A percentile compares a stretch with the other conserved stretches of the same genome.
phyloP scores from a whole-genome alignment of 1,139 yeast genomes.

The Protomyces lactucae-debilis region DNA sequence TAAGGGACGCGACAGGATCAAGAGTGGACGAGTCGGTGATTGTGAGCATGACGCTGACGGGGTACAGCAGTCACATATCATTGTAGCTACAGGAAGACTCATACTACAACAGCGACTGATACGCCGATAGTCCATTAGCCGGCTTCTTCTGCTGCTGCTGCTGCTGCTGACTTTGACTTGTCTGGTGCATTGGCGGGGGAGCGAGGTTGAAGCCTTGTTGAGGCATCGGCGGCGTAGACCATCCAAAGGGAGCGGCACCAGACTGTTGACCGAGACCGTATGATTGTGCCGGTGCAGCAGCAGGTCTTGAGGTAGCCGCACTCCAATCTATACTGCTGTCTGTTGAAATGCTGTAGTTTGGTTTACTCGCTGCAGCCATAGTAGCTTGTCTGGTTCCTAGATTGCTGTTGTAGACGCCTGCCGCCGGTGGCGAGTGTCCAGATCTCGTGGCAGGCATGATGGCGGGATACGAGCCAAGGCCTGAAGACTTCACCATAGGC shows the following conservation, averaged over 20 bases:
- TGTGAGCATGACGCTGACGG: not conserved
- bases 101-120: constrained; percentile 13
- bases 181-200: not conserved
- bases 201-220: not conserved
- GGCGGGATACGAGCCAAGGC: not conserved
- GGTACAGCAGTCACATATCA: not conserved
- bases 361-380: not conserved
- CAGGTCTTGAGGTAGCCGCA: not conserved
- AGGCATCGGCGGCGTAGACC: not conserved
- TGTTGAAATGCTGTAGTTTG: not conserved
- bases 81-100: not conserved
- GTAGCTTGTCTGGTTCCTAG: not conserved
- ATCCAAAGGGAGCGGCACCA: not conserved
- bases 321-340: not conserved
- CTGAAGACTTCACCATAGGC: not conserved
- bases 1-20: not conserved
- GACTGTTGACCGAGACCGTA: not conserved
- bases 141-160: not conserved
- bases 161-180: not conserved
- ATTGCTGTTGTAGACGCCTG: not conserved
- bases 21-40: not conserved
- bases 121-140: constrained; percentile 6
- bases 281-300: not conserved
- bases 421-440: not conserved
- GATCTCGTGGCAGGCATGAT: not conserved